Evolutionary conservation across 306 rosid species (phyloP), one percentile per base, ranked within the genome.

Genomic region (Cicer judaicum): DNA sequence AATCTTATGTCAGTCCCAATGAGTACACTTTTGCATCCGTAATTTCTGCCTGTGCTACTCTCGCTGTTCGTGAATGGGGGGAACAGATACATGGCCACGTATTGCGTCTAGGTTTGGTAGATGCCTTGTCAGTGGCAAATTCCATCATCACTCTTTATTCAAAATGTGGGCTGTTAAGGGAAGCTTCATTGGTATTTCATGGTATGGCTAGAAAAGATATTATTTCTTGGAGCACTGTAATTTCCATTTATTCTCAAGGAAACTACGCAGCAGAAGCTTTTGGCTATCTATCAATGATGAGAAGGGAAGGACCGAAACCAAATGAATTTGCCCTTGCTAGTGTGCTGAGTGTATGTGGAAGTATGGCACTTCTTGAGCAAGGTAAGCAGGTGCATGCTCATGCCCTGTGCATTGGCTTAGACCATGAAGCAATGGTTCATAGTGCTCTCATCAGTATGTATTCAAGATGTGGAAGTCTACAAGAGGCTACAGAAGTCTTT

Each of bases 151-250:
- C 90, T 36, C 60, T 90, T 87, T 93, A 93, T 83, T 82, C 91
- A 41, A 86, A 79, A 79, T 89, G 93, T 52, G 95, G 93, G 71
- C 76, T 78, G 68, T 70, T 93, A 42, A 66, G 41, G 39, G 87
- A 85, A 40, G 91, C 92, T 85, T 90, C 93, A 7, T 1, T 43
- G 7, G 69, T 86, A 70, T 90, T 93, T 85, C 64, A 69, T 68
- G 82, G 71, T 72, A 81, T 90, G 86, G 68, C 68, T 63, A 76
- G 71, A 70, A 92, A 64, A 81, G 96, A 92, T 75, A 71, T 92
- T 80, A 81, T 92, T 80, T 87, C 98, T 60, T 92, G 96, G 98
- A 92, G 91, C 89, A 90, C 93, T 79, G 82, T 90, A 73, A 87
- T 88, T 81, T 85, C 84, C 7, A 87, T 89, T 24, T 90, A 88